These are phyloP conservation scores for Citrus hindsii DNA, from an alignment of 345 rosid species.

Conservation along the genomic window DNA sequence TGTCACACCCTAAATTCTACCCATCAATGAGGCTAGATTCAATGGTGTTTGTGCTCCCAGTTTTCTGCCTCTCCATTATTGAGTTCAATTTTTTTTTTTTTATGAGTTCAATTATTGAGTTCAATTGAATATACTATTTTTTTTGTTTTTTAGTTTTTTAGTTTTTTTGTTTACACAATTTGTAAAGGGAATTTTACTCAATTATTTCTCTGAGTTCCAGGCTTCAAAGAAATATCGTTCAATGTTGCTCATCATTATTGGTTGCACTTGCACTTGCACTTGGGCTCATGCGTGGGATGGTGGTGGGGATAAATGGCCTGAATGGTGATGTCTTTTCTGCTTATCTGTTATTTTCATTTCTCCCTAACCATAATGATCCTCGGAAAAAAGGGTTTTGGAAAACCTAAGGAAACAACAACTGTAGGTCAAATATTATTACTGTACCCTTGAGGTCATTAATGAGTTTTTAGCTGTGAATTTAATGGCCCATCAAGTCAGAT, in stretches of 20 bases:
- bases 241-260: not conserved
- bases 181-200: not conserved
- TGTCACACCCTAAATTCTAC: not conserved
- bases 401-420: not conserved
- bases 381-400: not conserved
- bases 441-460: not conserved
- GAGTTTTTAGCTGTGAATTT: not conserved
- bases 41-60: too few relatives aligned
- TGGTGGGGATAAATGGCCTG: not conserved
- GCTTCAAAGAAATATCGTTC: not conserved
- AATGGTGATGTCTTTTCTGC: not conserved
- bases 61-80: too few relatives aligned
- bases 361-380: not conserved
- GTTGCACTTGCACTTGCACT: not conserved
- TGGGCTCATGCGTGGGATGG: too few relatives aligned
- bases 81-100: too few relatives aligned
- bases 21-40: not conserved
- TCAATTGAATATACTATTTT: too few relatives aligned
- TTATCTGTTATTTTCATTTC: not conserved
- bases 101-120: too few relatives aligned
- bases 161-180: not conserved
- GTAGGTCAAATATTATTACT: not conserved
- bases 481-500: not conserved
- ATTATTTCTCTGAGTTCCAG: not conserved
- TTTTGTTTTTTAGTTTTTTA: too few relatives aligned